A percentile compares a stretch with the other conserved stretches of the same genome.
phyloP scores from a whole-genome alignment of 345 rosid genomes.

The Gossypium rotundifolium region DNA sequence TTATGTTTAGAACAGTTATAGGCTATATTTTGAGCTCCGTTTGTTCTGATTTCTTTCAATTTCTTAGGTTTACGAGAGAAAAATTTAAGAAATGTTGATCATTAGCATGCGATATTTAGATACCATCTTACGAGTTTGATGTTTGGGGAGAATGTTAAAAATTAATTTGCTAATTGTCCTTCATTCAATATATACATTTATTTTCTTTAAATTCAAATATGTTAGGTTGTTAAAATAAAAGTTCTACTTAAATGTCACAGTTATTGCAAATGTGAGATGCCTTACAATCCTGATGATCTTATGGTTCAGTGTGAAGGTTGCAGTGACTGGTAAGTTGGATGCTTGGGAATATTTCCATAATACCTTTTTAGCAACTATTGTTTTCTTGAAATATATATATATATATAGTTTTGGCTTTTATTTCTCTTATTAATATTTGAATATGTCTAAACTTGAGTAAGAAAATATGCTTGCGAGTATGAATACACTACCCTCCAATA shows the following conservation, averaged over 20 bases:
- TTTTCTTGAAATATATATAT: too few species aligned
- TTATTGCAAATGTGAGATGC: constrained; percentile 99
- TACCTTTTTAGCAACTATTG: too few species aligned
- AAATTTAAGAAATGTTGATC: too few species aligned
- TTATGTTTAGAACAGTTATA: neutral
- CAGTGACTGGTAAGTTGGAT: constrained; percentile 66
- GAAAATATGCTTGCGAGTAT: too few species aligned
- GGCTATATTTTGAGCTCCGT: neutral
- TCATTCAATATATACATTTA: neutral
- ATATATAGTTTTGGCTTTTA: too few species aligned
- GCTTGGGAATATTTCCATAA: neutral
- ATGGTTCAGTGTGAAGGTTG: constrained; percentile 98
- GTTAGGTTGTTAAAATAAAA: neutral
- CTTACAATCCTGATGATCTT: constrained; percentile 90
- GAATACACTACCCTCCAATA: too few species aligned
- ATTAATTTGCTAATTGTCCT: neutral
- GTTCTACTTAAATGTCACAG: constrained; percentile 30
- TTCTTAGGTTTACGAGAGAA: too few species aligned
- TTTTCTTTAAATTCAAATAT: neutral
- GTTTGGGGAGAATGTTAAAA: constrained; percentile 1
- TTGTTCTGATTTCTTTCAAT: neutral
- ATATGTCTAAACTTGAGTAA: too few species aligned
- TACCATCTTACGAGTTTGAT: neutral
- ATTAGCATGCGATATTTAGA: too few species aligned
- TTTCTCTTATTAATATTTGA: too few species aligned